A percentile compares a stretch with the other conserved stretches of the same genome.
Conservation (phyloP, 179 eudicot species). For the Spergularia azorica region DNA sequence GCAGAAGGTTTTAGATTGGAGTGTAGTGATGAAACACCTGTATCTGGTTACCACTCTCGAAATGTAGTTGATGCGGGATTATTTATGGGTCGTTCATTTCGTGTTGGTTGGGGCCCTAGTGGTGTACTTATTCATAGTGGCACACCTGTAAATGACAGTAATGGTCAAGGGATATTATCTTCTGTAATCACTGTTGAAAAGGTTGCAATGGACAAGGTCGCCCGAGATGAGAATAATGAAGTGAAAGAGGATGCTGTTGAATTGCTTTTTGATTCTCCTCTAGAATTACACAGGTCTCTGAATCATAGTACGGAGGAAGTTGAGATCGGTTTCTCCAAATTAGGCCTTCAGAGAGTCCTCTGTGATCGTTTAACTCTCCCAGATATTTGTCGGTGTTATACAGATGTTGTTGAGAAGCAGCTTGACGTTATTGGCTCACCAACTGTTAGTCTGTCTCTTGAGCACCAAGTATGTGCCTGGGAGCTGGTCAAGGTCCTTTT, state of each 20-base stretch:
- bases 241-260: constrained; percentile 60
- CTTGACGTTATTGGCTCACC: constrained; percentile 62
- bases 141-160: constrained; percentile 53
- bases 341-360: constrained; percentile 69
- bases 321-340: constrained; percentile 51
- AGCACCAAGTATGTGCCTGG: constrained; percentile 95
- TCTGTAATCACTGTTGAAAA: constrained; percentile 77
- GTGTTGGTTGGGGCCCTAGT: constrained; percentile 99
- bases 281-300: constrained; percentile 73
- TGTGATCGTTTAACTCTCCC: constrained; percentile 58
- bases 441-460: constrained; percentile 61
- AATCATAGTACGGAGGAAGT: constrained; percentile 54
- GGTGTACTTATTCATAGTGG: constrained; percentile 90
- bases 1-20: constrained; percentile 74
- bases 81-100: constrained; percentile 97
- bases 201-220: constrained; percentile 78
- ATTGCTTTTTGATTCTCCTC: constrained; percentile 66
- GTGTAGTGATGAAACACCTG: constrained; percentile 62
- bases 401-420: constrained; percentile 75
- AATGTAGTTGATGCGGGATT: constrained; percentile 93
- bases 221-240: constrained; percentile 78
- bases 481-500: constrained; percentile 92
- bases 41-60: constrained; percentile 59
- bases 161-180: constrained; percentile 48
- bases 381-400: constrained; percentile 73